These are phyloP conservation scores for Amanita brunnescens DNA, from an alignment of 768 basidiomycete genomes.

Conservation along the genomic window DNA sequence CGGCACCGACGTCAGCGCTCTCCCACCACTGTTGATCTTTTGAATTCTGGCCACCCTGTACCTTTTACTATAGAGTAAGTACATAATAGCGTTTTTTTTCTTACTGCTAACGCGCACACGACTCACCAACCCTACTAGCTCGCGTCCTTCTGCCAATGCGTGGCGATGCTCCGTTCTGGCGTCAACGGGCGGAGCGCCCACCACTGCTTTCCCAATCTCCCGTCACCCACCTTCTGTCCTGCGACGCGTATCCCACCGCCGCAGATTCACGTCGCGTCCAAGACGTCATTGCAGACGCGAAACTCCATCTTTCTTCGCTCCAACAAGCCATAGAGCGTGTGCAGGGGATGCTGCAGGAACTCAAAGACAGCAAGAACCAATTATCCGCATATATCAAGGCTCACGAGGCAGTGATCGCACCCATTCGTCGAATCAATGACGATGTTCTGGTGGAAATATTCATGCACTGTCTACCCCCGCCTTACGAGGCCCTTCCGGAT, in stretches of 20 bases:
- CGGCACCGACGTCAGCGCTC: too few species aligned
- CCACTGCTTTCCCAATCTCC: background rate
- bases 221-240: background rate
- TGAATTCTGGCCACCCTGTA: too few species aligned
- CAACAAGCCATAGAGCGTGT: background rate
- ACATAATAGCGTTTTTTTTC: background rate
- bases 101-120: background rate
- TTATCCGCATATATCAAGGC: background rate
- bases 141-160: background rate
- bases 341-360: background rate
- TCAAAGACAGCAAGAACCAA: background rate
- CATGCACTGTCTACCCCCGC: conserved; percentile 11
- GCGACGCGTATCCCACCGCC: background rate
- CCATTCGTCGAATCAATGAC: conserved; percentile 11
- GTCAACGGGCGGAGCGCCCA: background rate
- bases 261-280: background rate
- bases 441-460: conserved; percentile 17
- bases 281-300: background rate
- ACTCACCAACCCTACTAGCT: background rate
- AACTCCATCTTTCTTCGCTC: background rate
- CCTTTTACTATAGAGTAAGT: too few species aligned
- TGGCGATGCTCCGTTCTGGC: background rate
- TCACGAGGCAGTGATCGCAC: conserved; percentile 7
- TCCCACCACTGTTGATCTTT: too few species aligned
- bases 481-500: conserved; percentile 12